Base-by-base conservation (phyloP, 768 basidiomycete genomes). In the Tricholoma furcatifolium region DNA sequence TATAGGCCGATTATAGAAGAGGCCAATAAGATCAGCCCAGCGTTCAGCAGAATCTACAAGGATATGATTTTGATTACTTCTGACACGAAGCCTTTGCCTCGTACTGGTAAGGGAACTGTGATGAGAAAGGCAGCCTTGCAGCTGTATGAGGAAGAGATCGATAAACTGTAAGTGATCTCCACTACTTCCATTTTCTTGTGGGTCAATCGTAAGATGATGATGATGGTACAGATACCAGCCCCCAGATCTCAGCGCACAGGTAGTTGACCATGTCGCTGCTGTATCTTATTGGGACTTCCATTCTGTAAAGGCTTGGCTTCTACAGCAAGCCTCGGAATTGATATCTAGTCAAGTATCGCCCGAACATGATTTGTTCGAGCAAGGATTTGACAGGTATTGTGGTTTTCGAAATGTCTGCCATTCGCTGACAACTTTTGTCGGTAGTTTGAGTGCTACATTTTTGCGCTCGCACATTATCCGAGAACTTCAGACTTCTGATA, bases 21-120 rank as follows among this genome's bases (percentile, higher is more conserved):
- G 15, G 71, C 71, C 7, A 74, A 73, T 50, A 56, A 43, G 21
- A 56, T 58, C 3, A 66, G 66, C 0, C 70, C 74, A 0, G 27
- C 55, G 1, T 72, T 67, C 27, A 70, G 69, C 41, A 62, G 70
- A 5, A 66, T 73, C 6, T 72, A 73, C 54, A 70, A 70, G 38
- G 69, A 78, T 54, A 72, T 76, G 71, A 70, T 78, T 27, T 18
- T 77, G 38, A 65, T 74, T 11, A 65, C 74, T 0, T 50, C 48
- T n/a, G n/a, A 21, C 6, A 31, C 9, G 1, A 44, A 44, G 11
- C 43, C 43, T 5, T 44, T 44, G 5, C 43, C 43, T 11, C 27
- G n/a, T 5, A 7, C 43, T 2, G n/a, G 9, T 2, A 44, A 44
- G 27, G 27, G 43, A 15, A 31, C 43, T 4, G 17, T 44, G 2